Evolutionary conservation across 2,329 filamentous ascomycete genomes (phyloP).

Genomic region (Colletotrichum ledebouriae): DNA sequence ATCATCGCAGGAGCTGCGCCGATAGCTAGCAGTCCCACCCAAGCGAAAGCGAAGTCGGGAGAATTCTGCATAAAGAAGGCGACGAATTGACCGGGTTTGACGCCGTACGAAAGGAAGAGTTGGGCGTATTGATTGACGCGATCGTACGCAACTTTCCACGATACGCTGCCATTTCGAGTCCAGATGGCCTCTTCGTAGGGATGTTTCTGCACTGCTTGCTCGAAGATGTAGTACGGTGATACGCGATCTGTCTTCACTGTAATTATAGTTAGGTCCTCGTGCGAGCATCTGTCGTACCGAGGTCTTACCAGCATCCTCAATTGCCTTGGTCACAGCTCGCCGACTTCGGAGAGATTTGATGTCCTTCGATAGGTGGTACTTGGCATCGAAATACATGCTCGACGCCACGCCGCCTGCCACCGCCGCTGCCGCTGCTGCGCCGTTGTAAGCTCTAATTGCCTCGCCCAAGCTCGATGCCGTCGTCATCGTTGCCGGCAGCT

Average conservation of each 20-base stretch:
- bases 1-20: conserved; percentile 79
- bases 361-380: conserved; percentile 76
- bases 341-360: conserved; percentile 57
- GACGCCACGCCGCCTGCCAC: conserved; percentile 50
- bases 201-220: conserved; percentile 64
- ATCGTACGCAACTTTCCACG: conserved; percentile 68
- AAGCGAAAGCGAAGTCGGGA: conserved; percentile 75
- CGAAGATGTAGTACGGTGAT: conserved; percentile 77
- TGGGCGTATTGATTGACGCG: conserved; percentile 72
- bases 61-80: conserved; percentile 77
- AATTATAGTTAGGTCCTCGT: conserved; percentile 47
- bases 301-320: conserved; percentile 50
- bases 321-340: conserved; percentile 52
- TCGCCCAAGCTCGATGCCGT: not conserved
- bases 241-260: conserved; percentile 64
- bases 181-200: conserved; percentile 73
- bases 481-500: too few species aligned
- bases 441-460: not conserved
- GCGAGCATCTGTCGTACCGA: too few species aligned
- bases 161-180: conserved; percentile 73
- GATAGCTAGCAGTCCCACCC: conserved; percentile 74
- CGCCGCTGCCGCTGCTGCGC: conserved; percentile 51
- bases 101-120: conserved; percentile 71
- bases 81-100: conserved; percentile 72
- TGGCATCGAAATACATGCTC: conserved; percentile 73